Conservation (phyloP, 352 stramenopile genomes). For the Phytopythium vexans region DNA sequence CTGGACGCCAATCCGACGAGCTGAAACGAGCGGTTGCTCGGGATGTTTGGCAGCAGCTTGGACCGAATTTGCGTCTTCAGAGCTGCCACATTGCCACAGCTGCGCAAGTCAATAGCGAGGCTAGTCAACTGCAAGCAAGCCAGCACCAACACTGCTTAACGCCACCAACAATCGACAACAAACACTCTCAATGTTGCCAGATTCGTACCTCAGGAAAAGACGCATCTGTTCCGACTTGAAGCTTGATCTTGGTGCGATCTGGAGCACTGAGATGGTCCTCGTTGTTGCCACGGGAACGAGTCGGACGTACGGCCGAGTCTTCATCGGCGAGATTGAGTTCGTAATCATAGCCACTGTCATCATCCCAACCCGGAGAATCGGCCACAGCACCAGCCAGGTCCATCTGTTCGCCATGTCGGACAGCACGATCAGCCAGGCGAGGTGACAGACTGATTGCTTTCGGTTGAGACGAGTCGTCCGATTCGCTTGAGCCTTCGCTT, state of each 20-base stretch:
- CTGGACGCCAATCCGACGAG: slow-evolving; percentile 16
- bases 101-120: slow-evolving; percentile 13
- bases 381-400: no score
- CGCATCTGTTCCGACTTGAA: slow-evolving; percentile 27
- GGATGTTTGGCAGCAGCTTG: slow-evolving; percentile 6
- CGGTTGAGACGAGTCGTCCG: no score
- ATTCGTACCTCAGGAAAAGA: slow-evolving; percentile 26
- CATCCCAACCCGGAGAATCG: not conserved
- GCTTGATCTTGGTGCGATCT: slow-evolving; percentile 1
- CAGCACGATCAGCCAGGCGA: no score
- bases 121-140: slow-evolving; percentile 13
- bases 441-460: no score
- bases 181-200: not conserved
- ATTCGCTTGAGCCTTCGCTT: no score
- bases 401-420: no score
- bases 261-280: no score
- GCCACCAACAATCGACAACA: no score
- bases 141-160: not conserved
- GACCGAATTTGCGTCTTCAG: slow-evolving; percentile 15
- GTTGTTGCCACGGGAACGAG: no score
- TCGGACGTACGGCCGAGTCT: no score
- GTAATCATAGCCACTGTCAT: not conserved
- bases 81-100: slow-evolving; percentile 13
- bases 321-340: not conserved
- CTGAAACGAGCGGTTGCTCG: slow-evolving; percentile 5